A percentile compares a stretch with the other conserved stretches of the same genome.
Evolutionary conservation across 2,329 filamentous ascomycete species (phyloP).

Genomic region (Penicillium italicum): DNA sequence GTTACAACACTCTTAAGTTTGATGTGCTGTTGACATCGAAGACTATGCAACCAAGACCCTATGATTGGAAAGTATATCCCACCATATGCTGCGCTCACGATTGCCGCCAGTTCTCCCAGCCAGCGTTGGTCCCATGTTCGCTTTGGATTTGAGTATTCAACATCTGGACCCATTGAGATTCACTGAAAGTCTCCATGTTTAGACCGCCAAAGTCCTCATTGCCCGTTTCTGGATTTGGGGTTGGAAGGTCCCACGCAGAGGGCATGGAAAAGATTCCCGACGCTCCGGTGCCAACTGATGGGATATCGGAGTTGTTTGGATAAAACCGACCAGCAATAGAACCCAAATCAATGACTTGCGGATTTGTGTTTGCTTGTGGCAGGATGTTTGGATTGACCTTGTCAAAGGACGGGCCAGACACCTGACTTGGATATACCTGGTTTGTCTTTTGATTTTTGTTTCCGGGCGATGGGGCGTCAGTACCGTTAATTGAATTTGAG

Average conservation of each 20-base stretch:
- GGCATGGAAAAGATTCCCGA: conserved; percentile 27
- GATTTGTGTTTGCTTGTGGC: conserved; percentile 13
- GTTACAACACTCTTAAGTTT: neutral
- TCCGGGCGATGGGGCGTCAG: conserved; percentile 27
- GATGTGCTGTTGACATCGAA: neutral
- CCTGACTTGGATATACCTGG: conserved; percentile 8
- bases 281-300: conserved; percentile 18
- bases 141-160: conserved; percentile 27
- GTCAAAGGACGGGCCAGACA: conserved; percentile 13
- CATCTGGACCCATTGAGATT: conserved; percentile 38
- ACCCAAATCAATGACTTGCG: conserved; percentile 15
- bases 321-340: conserved; percentile 18
- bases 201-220: conserved; percentile 19
- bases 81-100: conserved; percentile 10
- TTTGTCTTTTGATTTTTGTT: conserved; percentile 22
- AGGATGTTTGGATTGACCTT: conserved; percentile 15
- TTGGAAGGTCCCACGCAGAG: conserved; percentile 30
- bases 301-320: conserved; percentile 11
- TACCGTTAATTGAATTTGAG: conserved; percentile 31
- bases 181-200: conserved; percentile 29
- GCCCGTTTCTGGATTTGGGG: conserved; percentile 11
- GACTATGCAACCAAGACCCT: neutral
- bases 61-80: neutral
- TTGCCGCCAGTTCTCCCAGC: conserved; percentile 30
- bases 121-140: conserved; percentile 9